A percentile compares a stretch with the other conserved stretches of the same genome.
phyloP scores from a whole-genome alignment of 2,329 filamentous ascomycete genomes.

The Alternaria metachromatica region DNA sequence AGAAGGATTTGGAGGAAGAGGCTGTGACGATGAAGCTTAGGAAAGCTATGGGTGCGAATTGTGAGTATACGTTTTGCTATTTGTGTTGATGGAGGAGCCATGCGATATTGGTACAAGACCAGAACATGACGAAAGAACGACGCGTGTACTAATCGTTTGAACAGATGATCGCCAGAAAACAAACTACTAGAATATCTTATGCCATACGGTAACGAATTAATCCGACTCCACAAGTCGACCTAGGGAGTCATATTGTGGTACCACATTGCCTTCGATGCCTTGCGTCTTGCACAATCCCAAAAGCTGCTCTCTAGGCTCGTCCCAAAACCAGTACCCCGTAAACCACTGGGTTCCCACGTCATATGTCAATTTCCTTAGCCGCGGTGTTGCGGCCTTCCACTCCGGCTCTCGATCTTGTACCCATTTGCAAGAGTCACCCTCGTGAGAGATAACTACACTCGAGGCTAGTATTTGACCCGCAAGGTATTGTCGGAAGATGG shows the following conservation, averaged over 20 bases:
- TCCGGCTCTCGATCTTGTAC: background rate
- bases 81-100: background rate
- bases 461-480: background rate
- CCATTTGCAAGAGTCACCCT: background rate
- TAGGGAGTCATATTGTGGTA: background rate
- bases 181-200: constrained; percentile 18
- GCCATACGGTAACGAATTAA: background rate
- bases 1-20: constrained; percentile 65
- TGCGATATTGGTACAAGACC: background rate
- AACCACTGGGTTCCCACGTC: background rate
- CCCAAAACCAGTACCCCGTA: background rate
- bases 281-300: background rate
- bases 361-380: constrained; percentile 2
- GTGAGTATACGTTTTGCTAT: constrained; percentile 55
- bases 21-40: constrained; percentile 67
- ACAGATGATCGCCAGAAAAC: constrained; percentile 31
- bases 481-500: background rate
- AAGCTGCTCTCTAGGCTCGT: background rate
- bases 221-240: background rate
- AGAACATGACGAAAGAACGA: background rate
- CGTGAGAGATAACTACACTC: fast-evolving
- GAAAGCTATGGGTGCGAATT: constrained; percentile 73
- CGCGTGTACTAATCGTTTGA: background rate
- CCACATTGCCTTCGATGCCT: background rate
- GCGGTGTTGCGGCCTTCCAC: constrained; percentile 10